Evolutionary conservation across 306 rosid genomes (phyloP).

Genomic region (Ammopiptanthus mongolicus): DNA sequence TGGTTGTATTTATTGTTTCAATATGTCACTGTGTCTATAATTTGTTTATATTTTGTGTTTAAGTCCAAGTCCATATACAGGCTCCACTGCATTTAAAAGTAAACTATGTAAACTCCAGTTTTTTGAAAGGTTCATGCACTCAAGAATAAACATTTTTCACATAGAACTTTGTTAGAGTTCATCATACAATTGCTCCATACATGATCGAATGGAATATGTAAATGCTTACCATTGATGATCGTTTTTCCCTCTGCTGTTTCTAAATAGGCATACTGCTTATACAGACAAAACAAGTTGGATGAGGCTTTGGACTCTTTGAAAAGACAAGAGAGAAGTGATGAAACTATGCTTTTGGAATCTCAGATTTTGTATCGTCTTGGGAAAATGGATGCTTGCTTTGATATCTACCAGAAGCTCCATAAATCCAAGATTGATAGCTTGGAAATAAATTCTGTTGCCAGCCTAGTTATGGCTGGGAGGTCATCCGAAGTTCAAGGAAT

Average conservation of each 20-base stretch:
- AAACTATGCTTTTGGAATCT: slow-evolving; percentile 71
- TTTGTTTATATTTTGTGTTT: not conserved
- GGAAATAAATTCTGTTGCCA: slow-evolving; percentile 83
- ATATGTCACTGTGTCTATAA: not conserved
- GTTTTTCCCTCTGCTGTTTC: slow-evolving; percentile 22
- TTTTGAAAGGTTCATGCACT: slow-evolving; percentile 11
- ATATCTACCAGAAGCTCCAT: slow-evolving; percentile 79
- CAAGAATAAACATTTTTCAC: not conserved
- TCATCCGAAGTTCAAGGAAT: slow-evolving; percentile 75
- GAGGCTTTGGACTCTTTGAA: slow-evolving; percentile 74
- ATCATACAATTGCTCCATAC: not conserved
- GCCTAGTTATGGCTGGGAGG: slow-evolving; percentile 78
- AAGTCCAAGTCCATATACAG: not conserved
- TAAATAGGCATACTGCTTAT: slow-evolving; percentile 89
- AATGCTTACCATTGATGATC: slow-evolving; percentile 21
- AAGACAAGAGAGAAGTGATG: slow-evolving; percentile 51
- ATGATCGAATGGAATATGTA: not conserved
- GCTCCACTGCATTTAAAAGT: not conserved
- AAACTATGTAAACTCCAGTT: not conserved
- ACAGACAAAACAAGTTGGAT: slow-evolving; percentile 85
- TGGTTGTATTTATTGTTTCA: not conserved
- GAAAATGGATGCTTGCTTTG: slow-evolving; percentile 85
- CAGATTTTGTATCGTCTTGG: slow-evolving; percentile 89
- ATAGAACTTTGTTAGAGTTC: not conserved
- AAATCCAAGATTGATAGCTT: slow-evolving; percentile 72